phyloP scores from a whole-genome alignment of 345 rosid species.

The Syzygium aqueum region DNA sequence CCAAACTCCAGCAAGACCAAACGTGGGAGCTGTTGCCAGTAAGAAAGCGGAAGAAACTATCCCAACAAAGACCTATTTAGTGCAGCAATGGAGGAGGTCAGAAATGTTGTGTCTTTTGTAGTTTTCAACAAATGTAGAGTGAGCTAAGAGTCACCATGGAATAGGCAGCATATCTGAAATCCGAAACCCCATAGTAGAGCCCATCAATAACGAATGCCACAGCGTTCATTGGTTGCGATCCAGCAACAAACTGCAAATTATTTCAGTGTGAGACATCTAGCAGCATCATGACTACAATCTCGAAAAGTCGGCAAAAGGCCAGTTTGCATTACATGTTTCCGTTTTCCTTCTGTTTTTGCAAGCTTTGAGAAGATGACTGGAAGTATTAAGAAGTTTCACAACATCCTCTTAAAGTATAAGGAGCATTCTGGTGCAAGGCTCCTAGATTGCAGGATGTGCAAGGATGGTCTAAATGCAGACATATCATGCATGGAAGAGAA shows the following conservation, averaged over 20 bases:
- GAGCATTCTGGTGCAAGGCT: not conserved
- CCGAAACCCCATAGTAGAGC: slow-evolving; percentile 89
- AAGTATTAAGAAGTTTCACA: not conserved
- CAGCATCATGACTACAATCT: not conserved
- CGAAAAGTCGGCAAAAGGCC: not conserved
- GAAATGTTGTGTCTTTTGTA: not conserved
- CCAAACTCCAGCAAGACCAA: slow-evolving; percentile 85
- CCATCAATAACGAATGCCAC: slow-evolving; percentile 89
- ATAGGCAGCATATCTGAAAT: slow-evolving; percentile 81
- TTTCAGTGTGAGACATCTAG: not conserved
- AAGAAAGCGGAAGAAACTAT: slow-evolving; percentile 56
- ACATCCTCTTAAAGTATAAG: not conserved
- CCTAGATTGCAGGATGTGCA: not conserved
- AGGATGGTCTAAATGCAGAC: not conserved
- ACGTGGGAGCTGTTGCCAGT: slow-evolving; percentile 53
- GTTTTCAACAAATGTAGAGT: not conserved
- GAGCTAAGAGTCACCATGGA: slow-evolving; percentile 55
- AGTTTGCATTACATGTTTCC: not conserved
- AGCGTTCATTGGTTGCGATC: slow-evolving; percentile 91
- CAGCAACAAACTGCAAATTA: slow-evolving; percentile 70
- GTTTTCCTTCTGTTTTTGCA: not conserved
- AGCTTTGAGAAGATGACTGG: not conserved
- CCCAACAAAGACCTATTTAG: slow-evolving; percentile 49
- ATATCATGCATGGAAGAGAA: not conserved
- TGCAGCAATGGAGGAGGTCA: not conserved